Conservation (phyloP, 306 rosid species). For the Psophocarpus tetragonolobus region DNA sequence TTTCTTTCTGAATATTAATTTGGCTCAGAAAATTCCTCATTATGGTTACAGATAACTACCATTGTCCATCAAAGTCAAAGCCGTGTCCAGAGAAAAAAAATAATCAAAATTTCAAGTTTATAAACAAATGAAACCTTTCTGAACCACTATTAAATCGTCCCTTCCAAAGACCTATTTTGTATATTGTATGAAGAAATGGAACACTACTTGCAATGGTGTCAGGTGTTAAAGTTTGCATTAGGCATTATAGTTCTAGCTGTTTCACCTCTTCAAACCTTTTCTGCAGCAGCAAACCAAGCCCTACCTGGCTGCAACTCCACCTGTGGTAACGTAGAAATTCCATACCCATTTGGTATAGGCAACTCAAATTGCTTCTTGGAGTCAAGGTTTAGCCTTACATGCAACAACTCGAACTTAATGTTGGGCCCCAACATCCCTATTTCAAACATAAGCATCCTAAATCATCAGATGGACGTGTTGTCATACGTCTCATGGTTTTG, state of each 20-base stretch:
- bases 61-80: no score
- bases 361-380: not conserved
- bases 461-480: not conserved
- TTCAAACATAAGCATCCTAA: not conserved
- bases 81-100: no score
- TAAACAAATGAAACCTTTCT: no score
- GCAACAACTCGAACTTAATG: not conserved
- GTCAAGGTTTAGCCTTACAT: not conserved
- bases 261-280: no score
- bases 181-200: not conserved
- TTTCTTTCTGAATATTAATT: no score
- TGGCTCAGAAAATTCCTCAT: no score
- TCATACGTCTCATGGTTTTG: no score
- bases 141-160: not conserved
- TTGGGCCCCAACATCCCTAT: not conserved
- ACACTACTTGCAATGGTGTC: not conserved
- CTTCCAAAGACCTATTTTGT: not conserved
- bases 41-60: no score
- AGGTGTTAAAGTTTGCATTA: not conserved
- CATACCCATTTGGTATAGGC: slow-evolving; percentile 22
- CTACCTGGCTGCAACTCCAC: no score
- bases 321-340: no score
- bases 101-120: no score
- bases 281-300: no score
- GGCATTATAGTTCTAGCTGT: not conserved